phyloP scores from a whole-genome alignment of 345 rosid genomes.

The Boechera retrofracta region DNA sequence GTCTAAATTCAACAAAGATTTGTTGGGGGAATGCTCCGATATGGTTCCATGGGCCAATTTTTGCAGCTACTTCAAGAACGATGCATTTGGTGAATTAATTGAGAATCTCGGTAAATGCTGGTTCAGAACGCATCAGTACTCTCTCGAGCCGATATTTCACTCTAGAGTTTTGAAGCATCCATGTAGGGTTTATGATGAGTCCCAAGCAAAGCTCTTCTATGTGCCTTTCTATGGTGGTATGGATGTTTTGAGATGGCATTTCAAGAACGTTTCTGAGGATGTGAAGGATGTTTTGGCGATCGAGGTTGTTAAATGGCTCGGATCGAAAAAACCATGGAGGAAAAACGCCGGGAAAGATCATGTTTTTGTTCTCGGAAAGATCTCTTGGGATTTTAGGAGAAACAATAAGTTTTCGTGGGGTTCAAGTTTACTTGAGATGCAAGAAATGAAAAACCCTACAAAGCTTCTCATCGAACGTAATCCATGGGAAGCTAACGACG shows the following conservation, averaged over 20 bases:
- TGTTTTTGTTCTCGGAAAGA: constrained; percentile 82
- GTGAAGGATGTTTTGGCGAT: constrained; percentile 61
- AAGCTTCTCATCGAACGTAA: constrained; percentile 86
- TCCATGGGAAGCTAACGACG: constrained; percentile 82
- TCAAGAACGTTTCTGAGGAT: constrained; percentile 75
- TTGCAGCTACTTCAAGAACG: constrained; percentile 62
- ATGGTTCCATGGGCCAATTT: constrained; percentile 79
- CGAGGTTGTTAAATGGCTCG: constrained; percentile 79
- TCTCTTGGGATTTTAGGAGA: constrained; percentile 95
- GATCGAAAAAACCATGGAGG: constrained; percentile 58
- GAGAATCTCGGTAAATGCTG: constrained; percentile 65
- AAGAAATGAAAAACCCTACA: constrained; percentile 79
- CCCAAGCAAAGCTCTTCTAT: constrained; percentile 73
- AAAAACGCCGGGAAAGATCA: constrained; percentile 73
- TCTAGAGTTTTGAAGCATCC: constrained; percentile 72
- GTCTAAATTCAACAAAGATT: constrained; percentile 77
- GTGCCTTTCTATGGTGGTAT: constrained; percentile 86
- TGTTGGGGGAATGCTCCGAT: constrained; percentile 71
- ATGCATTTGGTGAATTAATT: constrained; percentile 67
- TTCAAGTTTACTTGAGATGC: constrained; percentile 61
- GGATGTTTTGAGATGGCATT: constrained; percentile 89
- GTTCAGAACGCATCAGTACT: constrained; percentile 76
- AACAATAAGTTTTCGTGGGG: constrained; percentile 64
- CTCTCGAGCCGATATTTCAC: constrained; percentile 83
- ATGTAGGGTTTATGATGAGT: constrained; percentile 71